Evolutionary conservation across 495 filamentous ascomycete genomes (phyloP).

Genomic region (Annulohypoxylon stygium): DNA sequence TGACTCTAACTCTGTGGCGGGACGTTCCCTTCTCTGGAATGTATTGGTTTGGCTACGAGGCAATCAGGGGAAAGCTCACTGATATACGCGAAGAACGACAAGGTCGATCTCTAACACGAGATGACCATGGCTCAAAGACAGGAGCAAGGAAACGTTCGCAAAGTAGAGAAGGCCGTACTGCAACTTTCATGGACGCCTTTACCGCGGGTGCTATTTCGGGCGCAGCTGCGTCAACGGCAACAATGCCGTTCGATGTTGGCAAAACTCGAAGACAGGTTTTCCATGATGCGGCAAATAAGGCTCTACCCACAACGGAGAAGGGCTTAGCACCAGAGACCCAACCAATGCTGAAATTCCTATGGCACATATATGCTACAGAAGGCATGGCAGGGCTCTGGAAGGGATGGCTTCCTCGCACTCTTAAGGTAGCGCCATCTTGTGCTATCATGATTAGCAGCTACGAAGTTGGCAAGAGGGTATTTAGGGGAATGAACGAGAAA

Average conservation of each 20-base stretch:
- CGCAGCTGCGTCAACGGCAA: conserved; percentile 86
- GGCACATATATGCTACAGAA: conserved; percentile 89
- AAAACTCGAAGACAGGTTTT: conserved; percentile 94
- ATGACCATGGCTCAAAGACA: conserved; percentile 42
- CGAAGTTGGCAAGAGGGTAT: conserved; percentile 93
- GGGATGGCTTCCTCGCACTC: conserved; percentile 88
- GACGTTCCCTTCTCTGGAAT: conserved; percentile 97
- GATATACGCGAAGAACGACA: conserved; percentile 70
- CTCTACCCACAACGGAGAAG: conserved; percentile 43
- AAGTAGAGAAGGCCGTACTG: conserved; percentile 70
- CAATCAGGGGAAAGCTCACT: conserved; percentile 73
- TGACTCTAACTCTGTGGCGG: conserved; percentile 93
- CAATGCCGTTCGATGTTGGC: conserved; percentile 96
- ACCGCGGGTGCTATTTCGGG: conserved; percentile 85
- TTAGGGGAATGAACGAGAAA: conserved; percentile 81
- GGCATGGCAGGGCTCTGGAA: conserved; percentile 84
- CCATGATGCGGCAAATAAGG: conserved; percentile 59
- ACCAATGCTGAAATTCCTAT: conserved; percentile 80
- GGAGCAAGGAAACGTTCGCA: conserved; percentile 62
- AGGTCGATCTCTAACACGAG: conserved; percentile 51
- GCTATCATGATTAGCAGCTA: conserved; percentile 99
- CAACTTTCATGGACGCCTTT: conserved; percentile 89
- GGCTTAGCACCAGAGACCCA: conserved; percentile 74
- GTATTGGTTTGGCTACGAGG: conserved; percentile 98
- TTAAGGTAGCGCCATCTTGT: conserved; percentile 96